Evolutionary conservation across 2,329 filamentous ascomycete species (phyloP).

Genomic region (Beauveria rudraprayagi): DNA sequence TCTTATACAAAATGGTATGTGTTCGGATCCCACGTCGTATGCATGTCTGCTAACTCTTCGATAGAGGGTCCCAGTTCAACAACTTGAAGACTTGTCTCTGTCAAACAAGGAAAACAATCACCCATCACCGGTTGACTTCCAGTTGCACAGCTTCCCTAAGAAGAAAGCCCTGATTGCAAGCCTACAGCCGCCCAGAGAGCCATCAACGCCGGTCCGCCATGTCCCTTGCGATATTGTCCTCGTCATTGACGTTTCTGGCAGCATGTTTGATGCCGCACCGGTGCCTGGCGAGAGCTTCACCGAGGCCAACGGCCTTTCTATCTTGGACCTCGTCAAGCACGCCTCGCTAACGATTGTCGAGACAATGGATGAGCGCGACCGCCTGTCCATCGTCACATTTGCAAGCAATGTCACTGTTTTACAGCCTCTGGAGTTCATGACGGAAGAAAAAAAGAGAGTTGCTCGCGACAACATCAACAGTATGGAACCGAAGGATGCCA

Average conservation of each 20-base stretch:
- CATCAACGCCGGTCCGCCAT: conserved; percentile 25
- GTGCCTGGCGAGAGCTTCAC: conserved; percentile 35
- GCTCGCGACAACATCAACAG: conserved; percentile 33
- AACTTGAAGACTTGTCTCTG: not conserved
- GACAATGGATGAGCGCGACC: conserved; percentile 44
- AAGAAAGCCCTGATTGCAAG: conserved; percentile 33
- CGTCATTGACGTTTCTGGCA: conserved; percentile 52
- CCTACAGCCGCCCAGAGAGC: conserved; percentile 35
- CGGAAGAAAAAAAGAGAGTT: conserved; percentile 33
- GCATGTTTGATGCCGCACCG: conserved; percentile 43
- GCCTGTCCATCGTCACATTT: conserved; percentile 52
- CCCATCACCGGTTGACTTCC: not conserved
- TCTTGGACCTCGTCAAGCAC: conserved; percentile 54
- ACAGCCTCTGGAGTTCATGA: conserved; percentile 42
- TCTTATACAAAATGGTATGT: not conserved
- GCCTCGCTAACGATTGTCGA: conserved; percentile 50
- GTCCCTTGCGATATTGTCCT: conserved; percentile 53
- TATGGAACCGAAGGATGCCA: conserved; percentile 32
- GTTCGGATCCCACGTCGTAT: no score
- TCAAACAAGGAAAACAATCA: not conserved
- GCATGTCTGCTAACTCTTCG: not conserved
- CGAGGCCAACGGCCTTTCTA: conserved; percentile 42
- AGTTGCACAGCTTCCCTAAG: not conserved
- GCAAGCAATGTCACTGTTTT: conserved; percentile 32
- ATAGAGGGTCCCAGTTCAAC: not conserved